These are phyloP conservation scores for Corymbia calophylla DNA, from an alignment of 441 rosid species.

Conservation along the genomic window DNA sequence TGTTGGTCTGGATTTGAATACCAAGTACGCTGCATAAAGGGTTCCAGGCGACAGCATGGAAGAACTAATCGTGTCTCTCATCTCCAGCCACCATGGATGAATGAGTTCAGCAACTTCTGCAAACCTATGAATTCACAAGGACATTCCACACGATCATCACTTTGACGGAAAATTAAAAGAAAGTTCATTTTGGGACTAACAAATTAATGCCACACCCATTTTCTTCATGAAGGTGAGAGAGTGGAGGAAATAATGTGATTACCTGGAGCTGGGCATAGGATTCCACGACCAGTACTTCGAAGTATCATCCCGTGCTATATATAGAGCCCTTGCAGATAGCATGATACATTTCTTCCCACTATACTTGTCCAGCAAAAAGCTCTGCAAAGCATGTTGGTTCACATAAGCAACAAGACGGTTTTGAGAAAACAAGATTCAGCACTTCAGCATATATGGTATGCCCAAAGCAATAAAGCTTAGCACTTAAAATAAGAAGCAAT, in stretches of 20 bases:
- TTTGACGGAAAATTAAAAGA: neutral
- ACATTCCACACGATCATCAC: neutral
- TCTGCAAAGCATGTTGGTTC: slow-evolving; percentile 20
- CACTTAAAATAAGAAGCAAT: neutral
- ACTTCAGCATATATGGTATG: neutral
- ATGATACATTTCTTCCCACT: slow-evolving; percentile 53
- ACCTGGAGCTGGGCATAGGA: slow-evolving; percentile 32
- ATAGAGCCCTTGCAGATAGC: slow-evolving; percentile 47
- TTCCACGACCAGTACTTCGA: slow-evolving; percentile 56
- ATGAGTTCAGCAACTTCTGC: slow-evolving; percentile 50
- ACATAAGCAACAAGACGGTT: neutral
- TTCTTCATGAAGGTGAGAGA: neutral
- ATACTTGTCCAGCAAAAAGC: slow-evolving; percentile 48
- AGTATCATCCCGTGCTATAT: slow-evolving; percentile 39
- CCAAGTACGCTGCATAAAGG: slow-evolving; percentile 29
- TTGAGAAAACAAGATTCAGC: neutral
- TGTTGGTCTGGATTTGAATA: slow-evolving; percentile 17
- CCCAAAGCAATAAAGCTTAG: neutral
- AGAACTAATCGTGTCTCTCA: slow-evolving; percentile 36
- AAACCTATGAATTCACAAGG: slow-evolving; percentile 27
- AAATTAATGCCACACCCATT: neutral
- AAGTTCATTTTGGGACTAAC: neutral
- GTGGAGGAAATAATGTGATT: neutral
- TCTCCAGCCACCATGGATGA: slow-evolving; percentile 52
- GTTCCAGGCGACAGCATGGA: slow-evolving; percentile 34